Evolutionary conservation across 345 rosid genomes (phyloP).

Genomic region (Salix exigua): DNA sequence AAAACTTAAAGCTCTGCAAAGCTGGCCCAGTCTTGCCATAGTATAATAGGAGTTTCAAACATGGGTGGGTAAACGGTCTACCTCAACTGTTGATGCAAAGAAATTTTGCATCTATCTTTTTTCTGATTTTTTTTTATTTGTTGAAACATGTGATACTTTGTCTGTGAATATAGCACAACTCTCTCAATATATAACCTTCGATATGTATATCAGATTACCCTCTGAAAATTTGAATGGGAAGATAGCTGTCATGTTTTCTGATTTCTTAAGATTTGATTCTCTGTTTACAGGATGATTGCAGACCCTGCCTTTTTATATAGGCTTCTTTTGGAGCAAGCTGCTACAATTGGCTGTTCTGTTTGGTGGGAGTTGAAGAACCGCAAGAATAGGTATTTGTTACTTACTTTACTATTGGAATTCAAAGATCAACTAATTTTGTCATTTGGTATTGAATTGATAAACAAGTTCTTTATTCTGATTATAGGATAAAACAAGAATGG

Average conservation of each 20-base stretch:
- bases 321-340: conserved; percentile 82
- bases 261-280: conserved; percentile 7
- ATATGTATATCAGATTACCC: not conserved
- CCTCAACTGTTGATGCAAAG: not conserved
- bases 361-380: conserved; percentile 92
- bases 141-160: not conserved
- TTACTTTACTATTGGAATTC: not conserved
- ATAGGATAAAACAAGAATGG: conserved; percentile 89
- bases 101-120: not conserved
- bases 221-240: not conserved
- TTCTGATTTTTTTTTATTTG: not conserved
- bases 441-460: conserved; percentile 19
- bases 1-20: not conserved
- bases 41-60: not conserved
- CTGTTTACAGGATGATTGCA: conserved; percentile 74
- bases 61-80: not conserved
- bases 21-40: not conserved
- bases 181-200: not conserved
- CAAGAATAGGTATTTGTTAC: conserved; percentile 57
- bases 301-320: conserved; percentile 85
- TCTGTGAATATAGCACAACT: not conserved
- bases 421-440: not conserved
- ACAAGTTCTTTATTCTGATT: conserved; percentile 14
- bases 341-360: conserved; percentile 78
- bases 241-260: not conserved